Base-by-base conservation (phyloP, 441 rosid genomes). In the Brassica balearica region DNA sequence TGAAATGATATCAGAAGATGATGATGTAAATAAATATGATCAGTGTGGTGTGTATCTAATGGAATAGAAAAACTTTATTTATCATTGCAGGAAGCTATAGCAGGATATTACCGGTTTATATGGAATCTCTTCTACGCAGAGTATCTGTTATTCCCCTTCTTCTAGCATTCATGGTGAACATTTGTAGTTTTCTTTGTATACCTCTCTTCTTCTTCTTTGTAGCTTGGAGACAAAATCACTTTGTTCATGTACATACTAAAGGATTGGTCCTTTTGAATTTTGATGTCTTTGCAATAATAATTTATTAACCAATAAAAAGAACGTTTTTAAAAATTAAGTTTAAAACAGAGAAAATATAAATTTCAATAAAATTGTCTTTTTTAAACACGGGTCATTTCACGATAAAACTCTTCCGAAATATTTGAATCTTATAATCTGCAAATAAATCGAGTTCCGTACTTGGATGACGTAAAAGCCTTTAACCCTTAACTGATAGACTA, bases 111-210 rank as follows among this genome's bases (percentile, higher is more conserved):
- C 65, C 82, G 87, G 75, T 95, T 90, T 73, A 89, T 95, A 83
- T 95, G 99, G 99, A 91, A 93, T 84, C 96, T 93, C 59, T 95
- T 95, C 77, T 93, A 93, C 55, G 85, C 93, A 5, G 98, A 95
- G 90, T 95, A 95, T 81, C 74, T 89, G 43, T 77, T 93, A 60
- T 93, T 93, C 80, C 98, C 98, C 6, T 90, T 95, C 78, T 77
- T 95, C 71, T 95, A 86, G 82, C 68, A 34, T 29, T 62, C 58
- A 67, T 51, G 23, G 17, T 64, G 65, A 62, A 8, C 58, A 61
- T 68, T 61, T 68, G 64, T 19, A 48, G 51, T 25, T 66, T 60
- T 72, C 34, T 41, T 41, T 77, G 67, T 71, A 65, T 25, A 32
- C 17, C 19, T 73, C 55, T 70, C 36, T 48, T 70, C 51, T 69